Conservation (phyloP, 371 early-diverging fungal species). For the Mortierella sp. region DNA sequence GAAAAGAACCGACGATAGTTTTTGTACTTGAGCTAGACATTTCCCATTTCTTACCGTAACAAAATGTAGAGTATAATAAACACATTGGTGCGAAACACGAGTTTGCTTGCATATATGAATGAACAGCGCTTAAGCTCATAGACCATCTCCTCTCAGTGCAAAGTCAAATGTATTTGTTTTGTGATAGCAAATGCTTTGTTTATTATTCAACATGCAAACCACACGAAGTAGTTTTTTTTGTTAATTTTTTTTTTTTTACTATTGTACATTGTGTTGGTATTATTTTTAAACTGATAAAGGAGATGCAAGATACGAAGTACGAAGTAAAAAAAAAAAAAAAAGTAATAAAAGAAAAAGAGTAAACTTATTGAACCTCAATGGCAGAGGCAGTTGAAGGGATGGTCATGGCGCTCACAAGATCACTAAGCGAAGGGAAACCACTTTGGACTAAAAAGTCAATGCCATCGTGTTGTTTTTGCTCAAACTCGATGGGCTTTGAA, state of each 20-base stretch:
- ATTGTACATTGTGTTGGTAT: no score
- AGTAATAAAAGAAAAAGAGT: conserved; percentile 1
- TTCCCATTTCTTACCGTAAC: no score
- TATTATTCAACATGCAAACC: no score
- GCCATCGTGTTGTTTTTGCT: conserved; percentile 10
- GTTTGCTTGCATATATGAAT: no score
- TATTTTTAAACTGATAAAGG: not conserved
- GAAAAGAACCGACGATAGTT: conserved; percentile 26
- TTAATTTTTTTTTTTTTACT: no score
- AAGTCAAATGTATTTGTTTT: no score
- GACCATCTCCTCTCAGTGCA: no score
- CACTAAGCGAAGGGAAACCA: conserved; percentile 3
- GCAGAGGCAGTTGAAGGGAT: not conserved
- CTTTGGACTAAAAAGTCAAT: conserved; percentile 8
- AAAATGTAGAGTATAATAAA: no score
- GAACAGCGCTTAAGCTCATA: no score
- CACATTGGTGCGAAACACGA: no score
- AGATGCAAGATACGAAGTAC: not conserved
- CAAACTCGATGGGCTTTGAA: conserved; percentile 55
- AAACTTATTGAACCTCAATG: conserved; percentile 4
- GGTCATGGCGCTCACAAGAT: conserved; percentile 12
- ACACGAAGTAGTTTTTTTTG: no score
- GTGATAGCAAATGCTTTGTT: no score
- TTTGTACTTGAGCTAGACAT: not conserved
- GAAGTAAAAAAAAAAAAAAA: not conserved